Percentiles rank a stretch among this genome's conserved stretches.
phyloP scores from a whole-genome alignment of 1,284 basidiomycete genomes.

The Peniophora sp. region DNA sequence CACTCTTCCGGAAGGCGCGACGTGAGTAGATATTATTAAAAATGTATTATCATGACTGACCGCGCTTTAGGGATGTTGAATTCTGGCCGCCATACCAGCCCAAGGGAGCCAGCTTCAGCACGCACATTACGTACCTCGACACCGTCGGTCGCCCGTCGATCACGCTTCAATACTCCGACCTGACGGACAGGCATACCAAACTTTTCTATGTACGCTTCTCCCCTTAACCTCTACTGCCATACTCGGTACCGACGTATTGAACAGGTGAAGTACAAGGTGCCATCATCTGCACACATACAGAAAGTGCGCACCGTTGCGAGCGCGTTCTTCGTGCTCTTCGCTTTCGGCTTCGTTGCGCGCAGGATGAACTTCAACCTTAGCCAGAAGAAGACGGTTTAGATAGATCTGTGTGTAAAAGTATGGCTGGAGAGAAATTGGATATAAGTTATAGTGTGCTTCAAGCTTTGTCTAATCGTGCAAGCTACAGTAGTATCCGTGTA shows the following conservation, averaged over 20 bases:
- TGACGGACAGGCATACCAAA: slow-evolving; percentile 76
- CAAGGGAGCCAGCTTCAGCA: slow-evolving; percentile 48
- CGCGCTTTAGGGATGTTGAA: slow-evolving; percentile 67
- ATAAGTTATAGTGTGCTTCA: not conserved
- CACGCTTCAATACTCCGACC: slow-evolving; percentile 62
- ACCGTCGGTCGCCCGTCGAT: slow-evolving; percentile 84
- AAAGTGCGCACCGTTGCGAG: slow-evolving; percentile 75
- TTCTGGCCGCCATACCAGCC: slow-evolving; percentile 76
- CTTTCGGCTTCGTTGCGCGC: slow-evolving; percentile 48
- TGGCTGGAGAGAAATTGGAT: not conserved
- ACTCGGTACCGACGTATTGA: slow-evolving; percentile 8
- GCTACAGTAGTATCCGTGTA: too few relatives aligned
- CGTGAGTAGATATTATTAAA: slow-evolving; percentile 47
- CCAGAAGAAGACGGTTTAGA: slow-evolving; percentile 23
- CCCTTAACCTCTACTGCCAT: slow-evolving; percentile 3
- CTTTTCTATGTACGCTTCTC: slow-evolving; percentile 59
- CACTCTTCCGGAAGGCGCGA: slow-evolving; percentile 90
- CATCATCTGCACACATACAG: slow-evolving; percentile 67
- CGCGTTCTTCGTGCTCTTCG: slow-evolving; percentile 60
- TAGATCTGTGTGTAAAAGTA: slow-evolving; percentile 4
- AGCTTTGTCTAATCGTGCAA: too few relatives aligned
- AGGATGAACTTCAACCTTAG: slow-evolving; percentile 63
- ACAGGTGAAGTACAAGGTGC: slow-evolving; percentile 82
- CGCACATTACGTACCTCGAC: slow-evolving; percentile 86
- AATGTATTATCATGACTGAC: not conserved